phyloP scores from a whole-genome alignment of 768 basidiomycete genomes.

The Nidularia pulvinata region DNA sequence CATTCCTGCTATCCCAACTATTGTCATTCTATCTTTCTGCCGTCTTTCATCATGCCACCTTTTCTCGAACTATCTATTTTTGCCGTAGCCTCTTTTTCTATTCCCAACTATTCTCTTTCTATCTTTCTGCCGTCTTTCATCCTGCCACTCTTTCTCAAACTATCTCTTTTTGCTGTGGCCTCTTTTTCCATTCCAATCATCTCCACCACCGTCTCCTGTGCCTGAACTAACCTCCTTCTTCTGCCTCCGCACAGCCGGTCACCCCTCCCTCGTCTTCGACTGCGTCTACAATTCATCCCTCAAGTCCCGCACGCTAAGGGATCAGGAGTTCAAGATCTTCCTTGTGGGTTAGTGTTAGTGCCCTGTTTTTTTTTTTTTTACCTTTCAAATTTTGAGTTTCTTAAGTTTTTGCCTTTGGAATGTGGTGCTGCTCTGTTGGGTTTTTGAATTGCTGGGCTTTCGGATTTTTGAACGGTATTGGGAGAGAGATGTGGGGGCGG shows the following conservation, averaged over 20 bases:
- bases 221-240: background rate
- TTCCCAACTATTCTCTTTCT: background rate
- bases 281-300: slow-evolving; percentile 62
- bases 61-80: too few species aligned
- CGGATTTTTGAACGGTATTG: too few species aligned
- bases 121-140: slow-evolving; percentile 7
- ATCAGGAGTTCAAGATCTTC: slow-evolving; percentile 68
- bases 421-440: too few species aligned
- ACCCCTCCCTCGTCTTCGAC: slow-evolving; percentile 71
- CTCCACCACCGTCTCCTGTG: slow-evolving; percentile 1
- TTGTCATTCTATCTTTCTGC: slow-evolving; percentile 5
- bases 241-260: slow-evolving; percentile 49
- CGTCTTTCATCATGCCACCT: background rate
- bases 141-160: background rate
- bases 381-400: background rate
- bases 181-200: slow-evolving; percentile 4
- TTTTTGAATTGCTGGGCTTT: too few species aligned
- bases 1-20: background rate
- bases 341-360: slow-evolving; percentile 53
- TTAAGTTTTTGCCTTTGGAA: too few species aligned
- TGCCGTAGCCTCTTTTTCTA: background rate
- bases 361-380: slow-evolving; percentile 1
- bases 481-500: too few species aligned
- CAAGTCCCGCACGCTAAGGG: slow-evolving; percentile 56
- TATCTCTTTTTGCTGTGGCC: background rate